Base-by-base conservation (phyloP, 768 basidiomycete species). In the Termitomyces sp. region DNA sequence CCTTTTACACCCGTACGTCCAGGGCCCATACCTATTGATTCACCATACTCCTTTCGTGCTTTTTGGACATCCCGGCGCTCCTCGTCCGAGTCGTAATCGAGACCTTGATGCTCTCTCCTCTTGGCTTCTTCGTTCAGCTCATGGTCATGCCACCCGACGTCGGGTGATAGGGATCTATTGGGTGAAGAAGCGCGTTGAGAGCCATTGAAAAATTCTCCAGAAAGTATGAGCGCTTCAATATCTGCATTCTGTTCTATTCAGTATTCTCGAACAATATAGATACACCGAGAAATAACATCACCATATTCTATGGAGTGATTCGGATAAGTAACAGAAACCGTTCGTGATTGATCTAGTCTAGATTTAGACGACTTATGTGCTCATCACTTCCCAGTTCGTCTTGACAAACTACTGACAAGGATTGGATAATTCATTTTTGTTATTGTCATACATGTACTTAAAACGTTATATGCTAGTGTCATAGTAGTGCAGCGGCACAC, bases 1-100 rank as follows among this genome's bases (percentile, higher is more conserved):
- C 92, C 91, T 63, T 94, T 94, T 47, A 93, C 92, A 22, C 92
- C 92, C 5, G 92, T 94, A 27, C 92, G 78, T 4, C 91, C 91
- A 10, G 88, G 88, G 4, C 87, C 89, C 87, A 92, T 88, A 9
- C 92, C 90, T 50, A 92, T 90, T 13, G 86, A 85, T 55, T 87
- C 83, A 48, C 74, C 66, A 59, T 72, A 70, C 8, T 65, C 61
- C 34, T 65, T 61, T 56, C 69, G 68, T 32, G 68, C 67, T 58
- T 70, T 71, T 34, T 71, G 57, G 2, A 70, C 57, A 63, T 74
- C 69, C 53, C 77, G 64, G 46, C 71, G 74, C 57, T 70, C 73
- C 14, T 68, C 70, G 55, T 78, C 75, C 20, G 74, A 72, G 61
- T 82, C 76, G 37, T 77, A 78, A 57, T 78, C 76, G 58, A 79